These are phyloP conservation scores for Lablab purpureus DNA, from an alignment of 306 rosid genomes.

Conservation along the genomic window DNA sequence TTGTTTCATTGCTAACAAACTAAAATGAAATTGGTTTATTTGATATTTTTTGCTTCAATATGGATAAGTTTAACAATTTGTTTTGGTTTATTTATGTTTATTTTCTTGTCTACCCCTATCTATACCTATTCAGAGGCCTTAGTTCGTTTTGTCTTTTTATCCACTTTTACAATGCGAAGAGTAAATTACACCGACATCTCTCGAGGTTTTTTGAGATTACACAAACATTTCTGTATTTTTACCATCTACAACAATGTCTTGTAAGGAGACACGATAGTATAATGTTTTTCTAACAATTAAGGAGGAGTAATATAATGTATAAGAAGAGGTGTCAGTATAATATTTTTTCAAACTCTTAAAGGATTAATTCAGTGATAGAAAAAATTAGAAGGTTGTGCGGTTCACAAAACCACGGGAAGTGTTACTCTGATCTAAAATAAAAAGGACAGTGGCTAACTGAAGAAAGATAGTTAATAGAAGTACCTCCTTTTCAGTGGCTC, in stretches of 20 bases:
- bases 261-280: no score
- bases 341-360: no score
- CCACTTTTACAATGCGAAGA: neutral
- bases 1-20: neutral
- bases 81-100: neutral
- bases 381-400: neutral
- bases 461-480: neutral
- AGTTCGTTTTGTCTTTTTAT: neutral
- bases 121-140: neutral
- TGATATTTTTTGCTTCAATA: neutral
- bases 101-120: neutral
- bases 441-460: neutral
- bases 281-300: no score
- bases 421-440: neutral
- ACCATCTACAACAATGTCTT: no score
- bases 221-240: no score
- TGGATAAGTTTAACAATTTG: neutral
- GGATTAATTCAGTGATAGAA: neutral
- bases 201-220: no score
- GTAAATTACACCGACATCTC: no score
- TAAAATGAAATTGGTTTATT: neutral
- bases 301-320: no score
- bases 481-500: slow-evolving; percentile 17
- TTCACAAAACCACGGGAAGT: neutral
- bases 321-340: no score